phyloP scores from a whole-genome alignment of 75 land plant genomes.

The Cunninghamia lanceolata region DNA sequence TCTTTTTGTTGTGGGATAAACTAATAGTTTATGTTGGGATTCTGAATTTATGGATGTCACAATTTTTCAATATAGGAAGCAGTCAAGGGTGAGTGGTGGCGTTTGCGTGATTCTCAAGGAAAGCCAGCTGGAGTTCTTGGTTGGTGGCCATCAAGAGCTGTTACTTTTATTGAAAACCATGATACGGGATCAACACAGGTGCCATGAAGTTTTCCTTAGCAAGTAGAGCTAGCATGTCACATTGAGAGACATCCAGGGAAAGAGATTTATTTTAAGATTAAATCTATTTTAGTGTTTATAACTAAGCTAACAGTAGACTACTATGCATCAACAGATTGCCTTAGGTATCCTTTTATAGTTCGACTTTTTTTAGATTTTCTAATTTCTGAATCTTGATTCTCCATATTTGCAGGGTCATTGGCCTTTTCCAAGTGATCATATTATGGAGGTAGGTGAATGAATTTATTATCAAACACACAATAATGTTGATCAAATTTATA shows the following conservation, averaged over 20 bases:
- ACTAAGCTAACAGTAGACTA: neutral
- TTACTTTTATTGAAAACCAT: constrained; percentile 87
- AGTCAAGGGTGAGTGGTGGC: constrained; percentile 76
- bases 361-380: neutral
- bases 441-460: constrained; percentile 66
- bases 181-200: constrained; percentile 98
- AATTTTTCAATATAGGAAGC: constrained; percentile 48
- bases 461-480: neutral
- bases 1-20: neutral
- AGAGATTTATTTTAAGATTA: neutral
- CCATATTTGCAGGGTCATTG: constrained; percentile 67
- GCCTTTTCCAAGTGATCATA: constrained; percentile 87
- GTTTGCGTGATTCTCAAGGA: constrained; percentile 69
- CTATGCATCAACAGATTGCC: neutral
- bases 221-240: neutral
- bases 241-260: neutral
- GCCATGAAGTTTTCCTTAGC: neutral
- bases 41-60: constrained; percentile 1
- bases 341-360: neutral
- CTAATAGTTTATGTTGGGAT: neutral
- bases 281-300: neutral
- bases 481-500: neutral
- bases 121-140: constrained; percentile 88
- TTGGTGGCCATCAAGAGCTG: constrained; percentile 89
- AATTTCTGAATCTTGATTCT: neutral